These are phyloP conservation scores for Metschnikowia kunwiensis DNA, from an alignment of 805 yeast species.

Conservation along the genomic window DNA sequence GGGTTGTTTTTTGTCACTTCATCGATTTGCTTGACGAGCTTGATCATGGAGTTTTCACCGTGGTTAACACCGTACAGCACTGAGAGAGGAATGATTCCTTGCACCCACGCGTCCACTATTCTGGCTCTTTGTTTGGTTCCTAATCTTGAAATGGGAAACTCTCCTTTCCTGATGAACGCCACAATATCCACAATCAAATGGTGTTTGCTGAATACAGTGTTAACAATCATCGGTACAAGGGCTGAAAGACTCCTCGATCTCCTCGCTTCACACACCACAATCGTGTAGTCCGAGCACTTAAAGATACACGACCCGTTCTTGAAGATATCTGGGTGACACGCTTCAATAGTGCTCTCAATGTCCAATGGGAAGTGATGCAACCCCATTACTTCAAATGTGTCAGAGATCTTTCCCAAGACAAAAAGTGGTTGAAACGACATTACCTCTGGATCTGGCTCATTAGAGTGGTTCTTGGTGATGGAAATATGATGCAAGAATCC, in stretches of 20 bases:
- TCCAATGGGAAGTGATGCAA: slow-evolving; percentile 87
- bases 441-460: slow-evolving; percentile 27
- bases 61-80: slow-evolving; percentile 52
- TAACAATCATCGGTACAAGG: slow-evolving; percentile 78
- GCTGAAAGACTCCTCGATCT: slow-evolving; percentile 57
- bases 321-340: slow-evolving; percentile 55
- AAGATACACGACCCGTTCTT: slow-evolving; percentile 61
- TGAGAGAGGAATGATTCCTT: slow-evolving; percentile 41
- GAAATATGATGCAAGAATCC: slow-evolving; percentile 84
- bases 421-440: slow-evolving; percentile 70
- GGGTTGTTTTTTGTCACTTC: slow-evolving; percentile 39
- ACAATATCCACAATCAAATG: slow-evolving; percentile 81
- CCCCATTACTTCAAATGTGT: slow-evolving; percentile 89
- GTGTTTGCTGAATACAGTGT: slow-evolving; percentile 73
- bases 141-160: slow-evolving; percentile 66
- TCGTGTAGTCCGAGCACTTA: slow-evolving; percentile 76
- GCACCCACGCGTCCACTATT: slow-evolving; percentile 54
- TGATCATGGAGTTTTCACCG: slow-evolving; percentile 64
- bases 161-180: slow-evolving; percentile 65
- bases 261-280: slow-evolving; percentile 67
- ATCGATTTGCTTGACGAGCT: slow-evolving; percentile 55
- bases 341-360: slow-evolving; percentile 54
- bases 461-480: slow-evolving; percentile 37
- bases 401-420: slow-evolving; percentile 78
- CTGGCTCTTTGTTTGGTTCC: slow-evolving; percentile 75